phyloP scores from a whole-genome alignment of 306 rosid genomes.

The Datisca glomerata region DNA sequence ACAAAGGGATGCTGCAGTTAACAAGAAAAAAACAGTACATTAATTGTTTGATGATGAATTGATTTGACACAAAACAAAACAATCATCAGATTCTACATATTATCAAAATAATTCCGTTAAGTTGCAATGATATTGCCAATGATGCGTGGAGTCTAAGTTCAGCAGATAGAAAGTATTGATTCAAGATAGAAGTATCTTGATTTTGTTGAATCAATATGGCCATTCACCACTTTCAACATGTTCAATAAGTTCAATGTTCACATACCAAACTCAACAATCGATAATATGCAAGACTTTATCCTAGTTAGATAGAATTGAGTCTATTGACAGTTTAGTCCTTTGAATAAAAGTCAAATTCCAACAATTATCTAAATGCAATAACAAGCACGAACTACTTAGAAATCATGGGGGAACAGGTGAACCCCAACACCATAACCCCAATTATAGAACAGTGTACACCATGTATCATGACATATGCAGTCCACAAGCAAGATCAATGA shows the following conservation, averaged over 20 bases:
- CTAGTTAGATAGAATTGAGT: not conserved
- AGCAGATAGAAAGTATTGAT: no score
- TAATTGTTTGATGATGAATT: not conserved
- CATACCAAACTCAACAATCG: no score
- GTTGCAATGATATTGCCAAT: no score
- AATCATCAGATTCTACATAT: not conserved
- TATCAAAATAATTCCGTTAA: no score
- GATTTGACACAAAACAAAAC: not conserved
- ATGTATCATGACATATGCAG: not conserved
- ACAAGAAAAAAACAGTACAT: not conserved
- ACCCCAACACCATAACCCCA: not conserved
- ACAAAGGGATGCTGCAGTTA: slow-evolving; percentile 57
- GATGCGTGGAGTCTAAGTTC: no score
- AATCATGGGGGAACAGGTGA: not conserved
- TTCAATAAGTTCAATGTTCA: no score
- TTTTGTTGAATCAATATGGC: slow-evolving; percentile 77
- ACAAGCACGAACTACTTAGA: slow-evolving; percentile 1
- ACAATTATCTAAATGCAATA: not conserved
- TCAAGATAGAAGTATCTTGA: slow-evolving; percentile 67
- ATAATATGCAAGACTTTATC: no score
- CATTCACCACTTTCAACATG: no score
- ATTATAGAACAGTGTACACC: not conserved
- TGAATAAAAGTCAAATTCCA: not conserved
- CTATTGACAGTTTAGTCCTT: not conserved
- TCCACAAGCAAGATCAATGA: slow-evolving; percentile 1